A percentile compares a stretch with the other conserved stretches of the same genome.
Conservation (phyloP, 106 monocot genomes). For the Dendrobium huoshanense region DNA sequence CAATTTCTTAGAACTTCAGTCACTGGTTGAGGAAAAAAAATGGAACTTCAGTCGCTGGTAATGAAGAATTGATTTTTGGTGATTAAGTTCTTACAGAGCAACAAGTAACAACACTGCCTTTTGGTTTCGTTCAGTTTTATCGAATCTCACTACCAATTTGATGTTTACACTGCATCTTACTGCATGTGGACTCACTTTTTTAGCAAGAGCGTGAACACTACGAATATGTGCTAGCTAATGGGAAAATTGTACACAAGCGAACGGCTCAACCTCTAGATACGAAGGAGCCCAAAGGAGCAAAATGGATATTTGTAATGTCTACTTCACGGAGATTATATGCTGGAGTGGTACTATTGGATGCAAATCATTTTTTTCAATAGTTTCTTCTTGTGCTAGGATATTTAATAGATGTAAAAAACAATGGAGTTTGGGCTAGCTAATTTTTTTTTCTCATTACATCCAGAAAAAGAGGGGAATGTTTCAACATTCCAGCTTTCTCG, state of each 20-base stretch:
- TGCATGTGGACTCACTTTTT: background rate
- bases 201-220: constrained; percentile 58
- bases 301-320: constrained; percentile 97
- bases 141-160: too few species aligned
- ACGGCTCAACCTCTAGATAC: constrained; percentile 67
- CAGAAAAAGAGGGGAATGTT: constrained; percentile 92
- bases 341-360: constrained; percentile 43
- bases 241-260: constrained; percentile 58
- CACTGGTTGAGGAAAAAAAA: too few species aligned
- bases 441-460: constrained; percentile 11
- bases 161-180: background rate
- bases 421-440: background rate
- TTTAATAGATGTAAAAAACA: background rate
- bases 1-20: too few species aligned
- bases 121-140: too few species aligned
- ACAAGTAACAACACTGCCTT: too few species aligned
- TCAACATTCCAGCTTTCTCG: constrained; percentile 97
- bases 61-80: too few species aligned
- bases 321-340: constrained; percentile 72
- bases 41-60: too few species aligned
- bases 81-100: too few species aligned
- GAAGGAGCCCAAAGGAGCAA: constrained; percentile 28
- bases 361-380: background rate
- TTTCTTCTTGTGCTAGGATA: background rate
- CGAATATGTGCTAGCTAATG: constrained; percentile 51